Evolutionary conservation across 345 rosid species (phyloP), one percentile per base, ranked within the genome.

Genomic region (Eucalyptus globulus): DNA sequence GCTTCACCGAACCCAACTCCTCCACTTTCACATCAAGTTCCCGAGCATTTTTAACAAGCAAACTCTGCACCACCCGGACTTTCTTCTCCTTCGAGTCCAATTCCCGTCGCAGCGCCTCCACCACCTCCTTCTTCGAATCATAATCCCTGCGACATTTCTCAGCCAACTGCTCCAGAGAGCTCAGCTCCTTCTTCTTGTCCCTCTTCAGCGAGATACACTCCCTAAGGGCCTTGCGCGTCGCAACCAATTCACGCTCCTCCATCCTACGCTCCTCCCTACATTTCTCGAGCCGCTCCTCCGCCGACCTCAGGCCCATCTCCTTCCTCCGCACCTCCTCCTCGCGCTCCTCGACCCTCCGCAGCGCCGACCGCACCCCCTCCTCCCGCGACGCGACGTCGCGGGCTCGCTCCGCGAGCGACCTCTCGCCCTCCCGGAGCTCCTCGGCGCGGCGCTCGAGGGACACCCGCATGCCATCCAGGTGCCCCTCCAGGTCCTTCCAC

Each of bases 401-500:
- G 26, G 60, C 49, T 15, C 80, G 44, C 80, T 62, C 88, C 4
- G 44, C 34, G 40, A 62, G 76, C 50, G 29, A 60, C 45, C 88
- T 87, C 56, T 87, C 88, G 37, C 49, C 44, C 17, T 31, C 83
- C 17, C 47, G n/a, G 40, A 87, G 51, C 69, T 76, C 72, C 10
- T 58, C 87, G 3, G n/a, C 43, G n/a, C 72, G 86, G 9, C 56
- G 37, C 50, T 37, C 67, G 12, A 90, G 51, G 21, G 67, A 49
- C 87, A 6, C 29, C 4, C 14, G 54, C 26, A 69, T 2, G 40
- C n/a, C n/a, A 43, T 90, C 89, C 8, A 90, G 67, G n/a, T 34
- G 87, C 29, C 87, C 87, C 91, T 87, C 45, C 51, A 88, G 43
- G 80, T 92, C 91, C 91, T 62, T 60, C 80, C 65, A 90, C 53